Percentiles rank a stretch among this genome's conserved stretches.
These are phyloP conservation scores for Microglena sp. DNA, from an alignment of 139 green algal species.

Conservation along the genomic window DNA sequence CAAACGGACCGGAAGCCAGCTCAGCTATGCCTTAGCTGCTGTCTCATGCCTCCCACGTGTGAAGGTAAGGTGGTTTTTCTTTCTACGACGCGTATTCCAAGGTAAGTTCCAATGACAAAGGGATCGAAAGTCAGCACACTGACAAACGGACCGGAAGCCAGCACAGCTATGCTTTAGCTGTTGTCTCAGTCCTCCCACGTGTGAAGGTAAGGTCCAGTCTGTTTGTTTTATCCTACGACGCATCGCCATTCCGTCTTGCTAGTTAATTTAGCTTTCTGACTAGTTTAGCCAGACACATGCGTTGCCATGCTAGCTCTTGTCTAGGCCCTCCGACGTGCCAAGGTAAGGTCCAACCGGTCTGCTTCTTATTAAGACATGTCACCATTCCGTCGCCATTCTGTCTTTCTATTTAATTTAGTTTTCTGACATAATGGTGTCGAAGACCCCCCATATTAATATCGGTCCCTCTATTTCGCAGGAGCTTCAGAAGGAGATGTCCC, in stretches of 20 bases:
- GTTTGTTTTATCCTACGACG: neutral
- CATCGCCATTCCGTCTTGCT: too few species aligned
- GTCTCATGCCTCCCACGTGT: neutral
- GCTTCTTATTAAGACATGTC: too few species aligned
- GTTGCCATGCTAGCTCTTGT: neutral
- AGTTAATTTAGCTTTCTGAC: too few species aligned
- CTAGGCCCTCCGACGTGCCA: neutral
- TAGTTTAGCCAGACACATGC: too few species aligned
- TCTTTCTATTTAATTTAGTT: too few species aligned
- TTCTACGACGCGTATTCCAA: neutral
- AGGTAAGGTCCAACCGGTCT: too few species aligned
- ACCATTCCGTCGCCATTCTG: too few species aligned
- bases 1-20: too few species aligned
- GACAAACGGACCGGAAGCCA: too few species aligned
- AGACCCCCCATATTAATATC: neutral
- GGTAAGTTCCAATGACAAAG: too few species aligned
- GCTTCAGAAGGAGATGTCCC: constrained; percentile 17
- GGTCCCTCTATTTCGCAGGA: neutral
- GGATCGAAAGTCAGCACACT: too few species aligned
- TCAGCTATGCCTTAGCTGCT: neutral
- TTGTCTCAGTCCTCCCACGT: neutral
- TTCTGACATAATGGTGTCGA: too few species aligned
- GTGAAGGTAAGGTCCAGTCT: constrained; percentile 7
- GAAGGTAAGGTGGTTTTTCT: constrained; percentile 6
- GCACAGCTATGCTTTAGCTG: neutral